Evolutionary conservation across 2,329 filamentous ascomycete genomes (phyloP), one percentile per base, ranked within the genome.

Genomic region (Bipolaris sorokiniana): DNA sequence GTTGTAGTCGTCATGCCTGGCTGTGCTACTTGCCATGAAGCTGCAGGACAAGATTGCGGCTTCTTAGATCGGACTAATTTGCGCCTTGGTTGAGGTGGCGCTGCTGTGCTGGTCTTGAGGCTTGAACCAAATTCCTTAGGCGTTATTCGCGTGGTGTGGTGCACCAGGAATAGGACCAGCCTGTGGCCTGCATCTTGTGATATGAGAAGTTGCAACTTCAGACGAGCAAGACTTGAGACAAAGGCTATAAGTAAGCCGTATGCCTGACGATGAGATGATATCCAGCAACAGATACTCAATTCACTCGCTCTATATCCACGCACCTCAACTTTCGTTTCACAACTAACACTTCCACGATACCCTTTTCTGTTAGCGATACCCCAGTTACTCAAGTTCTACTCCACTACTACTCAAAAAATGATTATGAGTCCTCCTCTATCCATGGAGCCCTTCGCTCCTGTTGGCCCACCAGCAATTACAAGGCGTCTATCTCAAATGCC

Each of bases 1-100:
- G 59, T 44, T 54, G 59, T 57, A 48, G 58, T 67, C 64, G 65
- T 64, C 63, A 65, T 47, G 16, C 48, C 31, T 49, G 65, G 66
- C 65, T 64, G 59, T 68, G 65, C 59, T 50, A 34, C 38, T 11
- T 42, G 23, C 36, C 37, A 18, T 22, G 38, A 26, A 50, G 31
- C n/a, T 31, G 28, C 16, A 9, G 28, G 41, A 22, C n/a, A 47
- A n/a, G 15, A 40, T 16, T 48, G 50, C 52, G 48, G 40, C 28
- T 46, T 51, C 47, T 51, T n/a, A n/a, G n/a, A n/a, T n/a, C n/a
- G n/a, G n/a, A n/a, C n/a, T n/a, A n/a, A n/a, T n/a, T n/a, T n/a
- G n/a, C n/a, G n/a, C n/a, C n/a, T n/a, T n/a, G n/a, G n/a, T n/a
- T n/a, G 33, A n/a, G 23, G 13, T 57, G 48, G 48, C 40, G 38